Percentiles rank a stretch among this genome's conserved stretches.
These are phyloP conservation scores for Cystobasidium sp. DNA, from an alignment of 1,284 basidiomycete genomes.

Conservation along the genomic window DNA sequence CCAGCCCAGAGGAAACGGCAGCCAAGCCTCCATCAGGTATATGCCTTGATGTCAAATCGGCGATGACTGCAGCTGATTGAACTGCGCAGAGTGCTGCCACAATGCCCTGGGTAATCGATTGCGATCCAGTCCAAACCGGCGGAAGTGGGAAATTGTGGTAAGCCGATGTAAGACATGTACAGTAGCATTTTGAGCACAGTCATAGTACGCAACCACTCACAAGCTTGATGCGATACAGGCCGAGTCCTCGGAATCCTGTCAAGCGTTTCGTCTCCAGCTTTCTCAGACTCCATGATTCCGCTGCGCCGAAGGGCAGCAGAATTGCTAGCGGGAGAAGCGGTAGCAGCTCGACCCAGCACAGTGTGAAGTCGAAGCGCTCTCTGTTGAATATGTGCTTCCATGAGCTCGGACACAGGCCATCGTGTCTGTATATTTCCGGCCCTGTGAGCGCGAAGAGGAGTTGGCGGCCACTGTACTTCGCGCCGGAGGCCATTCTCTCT, in stretches of 20 bases:
- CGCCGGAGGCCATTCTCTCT: constrained; percentile 11
- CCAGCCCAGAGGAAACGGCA: constrained; percentile 22
- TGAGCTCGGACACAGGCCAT: constrained; percentile 32
- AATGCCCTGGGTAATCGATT: constrained; percentile 46
- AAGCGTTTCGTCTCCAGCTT: constrained; percentile 35
- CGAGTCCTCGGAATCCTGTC: constrained; percentile 10
- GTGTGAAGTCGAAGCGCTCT: constrained; percentile 28
- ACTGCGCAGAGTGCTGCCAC: constrained; percentile 49
- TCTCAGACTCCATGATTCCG: constrained; percentile 31
- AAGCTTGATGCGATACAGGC: constrained; percentile 34
- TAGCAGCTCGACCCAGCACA: constrained; percentile 42
- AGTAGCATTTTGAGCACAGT: not conserved
- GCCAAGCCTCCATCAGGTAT: constrained; percentile 28
- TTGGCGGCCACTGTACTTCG: not conserved
- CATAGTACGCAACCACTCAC: constrained; percentile 18
- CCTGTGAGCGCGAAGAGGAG: constrained; percentile 34
- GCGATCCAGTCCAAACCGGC: no score
- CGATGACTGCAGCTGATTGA: constrained; percentile 44
- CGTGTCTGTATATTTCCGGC: constrained; percentile 10
- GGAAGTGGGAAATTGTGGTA: no score
- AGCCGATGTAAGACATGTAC: not conserved
- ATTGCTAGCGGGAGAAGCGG: constrained; percentile 38
- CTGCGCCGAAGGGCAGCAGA: constrained; percentile 29
- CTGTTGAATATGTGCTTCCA: constrained; percentile 36
- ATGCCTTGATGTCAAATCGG: constrained; percentile 53